A percentile compares a stretch with the other conserved stretches of the same genome.
Conservation (phyloP, 2,329 filamentous ascomycete genomes). For the Aphanocladium album region DNA sequence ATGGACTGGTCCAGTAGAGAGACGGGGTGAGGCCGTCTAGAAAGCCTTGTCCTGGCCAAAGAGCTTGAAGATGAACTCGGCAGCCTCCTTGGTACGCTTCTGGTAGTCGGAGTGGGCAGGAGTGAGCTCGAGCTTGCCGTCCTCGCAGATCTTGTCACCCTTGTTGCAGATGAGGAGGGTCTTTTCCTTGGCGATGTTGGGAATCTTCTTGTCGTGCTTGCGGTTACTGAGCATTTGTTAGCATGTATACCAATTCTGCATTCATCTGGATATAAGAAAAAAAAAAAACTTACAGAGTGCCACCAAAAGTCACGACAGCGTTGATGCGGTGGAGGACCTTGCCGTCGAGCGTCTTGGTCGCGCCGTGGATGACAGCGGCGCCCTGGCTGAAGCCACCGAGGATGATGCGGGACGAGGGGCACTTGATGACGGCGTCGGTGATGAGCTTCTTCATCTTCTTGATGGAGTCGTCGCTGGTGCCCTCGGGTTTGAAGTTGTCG, state of each 20-base stretch:
- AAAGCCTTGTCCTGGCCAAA: background rate
- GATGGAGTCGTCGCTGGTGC: conserved; percentile 28
- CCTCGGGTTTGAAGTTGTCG: conserved; percentile 28
- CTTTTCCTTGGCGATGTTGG: conserved; percentile 29
- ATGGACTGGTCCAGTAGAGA: background rate
- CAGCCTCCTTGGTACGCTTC: conserved; percentile 21
- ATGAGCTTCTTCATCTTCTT: conserved; percentile 28
- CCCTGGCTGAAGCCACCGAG: conserved; percentile 36
- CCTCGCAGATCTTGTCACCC: conserved; percentile 33
- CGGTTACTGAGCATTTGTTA: background rate
- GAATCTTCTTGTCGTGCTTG: conserved; percentile 32
- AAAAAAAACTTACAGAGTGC: conserved; percentile 17
- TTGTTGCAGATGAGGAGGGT: conserved; percentile 37
- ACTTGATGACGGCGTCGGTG: conserved; percentile 30
- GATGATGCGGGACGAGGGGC: conserved; percentile 31
- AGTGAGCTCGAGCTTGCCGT: conserved; percentile 27
- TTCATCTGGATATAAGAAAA: background rate
- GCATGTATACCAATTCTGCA: background rate
- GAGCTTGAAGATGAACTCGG: background rate
- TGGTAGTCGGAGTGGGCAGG: conserved; percentile 34
- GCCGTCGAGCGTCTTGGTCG: conserved; percentile 22
- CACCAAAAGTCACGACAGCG: conserved; percentile 24
- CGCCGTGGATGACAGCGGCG: conserved; percentile 24
- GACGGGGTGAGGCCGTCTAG: too few species aligned
- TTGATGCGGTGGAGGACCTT: conserved; percentile 20